Evolutionary conservation across 257 asterid species (phyloP).

Genomic region (Henckelia pumila): DNA sequence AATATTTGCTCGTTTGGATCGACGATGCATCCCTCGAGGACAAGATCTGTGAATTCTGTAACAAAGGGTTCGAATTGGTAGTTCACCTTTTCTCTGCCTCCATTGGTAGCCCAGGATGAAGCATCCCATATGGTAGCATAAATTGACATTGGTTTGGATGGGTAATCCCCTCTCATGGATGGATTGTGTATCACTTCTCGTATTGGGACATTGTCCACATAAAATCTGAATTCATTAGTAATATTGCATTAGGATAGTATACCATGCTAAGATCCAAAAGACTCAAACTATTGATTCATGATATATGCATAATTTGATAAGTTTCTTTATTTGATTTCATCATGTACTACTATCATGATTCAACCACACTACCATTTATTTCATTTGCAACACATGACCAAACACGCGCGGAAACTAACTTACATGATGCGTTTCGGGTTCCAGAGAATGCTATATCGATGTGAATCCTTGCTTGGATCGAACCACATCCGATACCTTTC

Average conservation of each 20-base stretch:
- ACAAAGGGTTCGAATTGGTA: slow-evolving; percentile 66
- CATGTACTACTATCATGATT: too few relatives aligned
- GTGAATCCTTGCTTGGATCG: slow-evolving; percentile 75
- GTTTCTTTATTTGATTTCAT: too few relatives aligned
- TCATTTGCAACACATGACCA: neutral
- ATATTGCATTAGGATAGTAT: too few relatives aligned
- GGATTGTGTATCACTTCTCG: slow-evolving; percentile 48
- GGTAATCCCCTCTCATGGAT: slow-evolving; percentile 73
- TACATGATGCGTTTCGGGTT: slow-evolving; percentile 69
- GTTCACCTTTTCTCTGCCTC: slow-evolving; percentile 77
- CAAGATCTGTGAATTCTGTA: slow-evolving; percentile 63
- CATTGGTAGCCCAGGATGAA: slow-evolving; percentile 88
- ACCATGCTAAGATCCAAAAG: too few relatives aligned
- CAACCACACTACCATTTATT: too few relatives aligned
- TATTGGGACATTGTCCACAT: slow-evolving; percentile 77
- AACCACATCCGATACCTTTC: slow-evolving; percentile 91
- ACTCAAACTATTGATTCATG: too few relatives aligned
- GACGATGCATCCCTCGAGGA: slow-evolving; percentile 72
- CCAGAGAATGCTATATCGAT: slow-evolving; percentile 88
- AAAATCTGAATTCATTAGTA: slow-evolving; percentile 45
- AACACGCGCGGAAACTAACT: neutral
- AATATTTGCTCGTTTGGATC: slow-evolving; percentile 70
- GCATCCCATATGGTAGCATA: slow-evolving; percentile 98
- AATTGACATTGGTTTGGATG: slow-evolving; percentile 87
- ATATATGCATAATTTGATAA: too few relatives aligned